These are phyloP conservation scores for Phaeosphaeria sp. DNA, from an alignment of 2,329 filamentous ascomycete species.

Conservation along the genomic window DNA sequence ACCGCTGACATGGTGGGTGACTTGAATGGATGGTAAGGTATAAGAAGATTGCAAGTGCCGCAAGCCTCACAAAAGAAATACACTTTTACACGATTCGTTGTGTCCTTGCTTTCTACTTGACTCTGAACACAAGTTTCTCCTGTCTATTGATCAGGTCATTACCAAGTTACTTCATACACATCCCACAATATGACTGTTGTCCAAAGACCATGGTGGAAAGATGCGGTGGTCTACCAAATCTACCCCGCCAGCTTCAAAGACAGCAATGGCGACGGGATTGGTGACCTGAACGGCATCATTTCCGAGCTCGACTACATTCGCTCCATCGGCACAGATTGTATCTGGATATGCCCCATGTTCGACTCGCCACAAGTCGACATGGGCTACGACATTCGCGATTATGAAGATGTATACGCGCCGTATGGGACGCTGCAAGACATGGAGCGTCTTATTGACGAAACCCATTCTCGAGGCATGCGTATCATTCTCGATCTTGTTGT, in stretches of 20 bases:
- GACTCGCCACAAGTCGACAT: conserved; percentile 57
- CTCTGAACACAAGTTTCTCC: no score
- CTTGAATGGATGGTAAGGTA: neutral
- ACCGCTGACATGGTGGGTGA: neutral
- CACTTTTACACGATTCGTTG: neutral
- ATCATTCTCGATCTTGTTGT: conserved; percentile 51
- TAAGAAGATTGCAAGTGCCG: conserved; percentile 12
- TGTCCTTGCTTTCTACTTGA: neutral
- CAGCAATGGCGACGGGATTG: conserved; percentile 62
- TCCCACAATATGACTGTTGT: conserved; percentile 36
- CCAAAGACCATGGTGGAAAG: conserved; percentile 64
- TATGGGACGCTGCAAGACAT: conserved; percentile 51
- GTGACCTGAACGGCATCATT: conserved; percentile 66
- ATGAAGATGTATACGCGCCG: conserved; percentile 48
- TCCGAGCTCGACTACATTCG: conserved; percentile 63
- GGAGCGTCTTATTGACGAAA: conserved; percentile 45
- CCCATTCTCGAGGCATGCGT: conserved; percentile 46
- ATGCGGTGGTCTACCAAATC: conserved; percentile 67
- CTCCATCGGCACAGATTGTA: conserved; percentile 52
- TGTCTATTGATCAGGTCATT: no score
- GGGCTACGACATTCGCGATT: conserved; percentile 50
- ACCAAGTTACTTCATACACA: neutral
- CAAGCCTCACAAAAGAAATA: conserved; percentile 6
- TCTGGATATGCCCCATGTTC: conserved; percentile 52
- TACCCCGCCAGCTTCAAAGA: conserved; percentile 69